Evolutionary conservation across 2,329 filamentous ascomycete genomes (phyloP).

Genomic region (Drechslerella stenobrocha): DNA sequence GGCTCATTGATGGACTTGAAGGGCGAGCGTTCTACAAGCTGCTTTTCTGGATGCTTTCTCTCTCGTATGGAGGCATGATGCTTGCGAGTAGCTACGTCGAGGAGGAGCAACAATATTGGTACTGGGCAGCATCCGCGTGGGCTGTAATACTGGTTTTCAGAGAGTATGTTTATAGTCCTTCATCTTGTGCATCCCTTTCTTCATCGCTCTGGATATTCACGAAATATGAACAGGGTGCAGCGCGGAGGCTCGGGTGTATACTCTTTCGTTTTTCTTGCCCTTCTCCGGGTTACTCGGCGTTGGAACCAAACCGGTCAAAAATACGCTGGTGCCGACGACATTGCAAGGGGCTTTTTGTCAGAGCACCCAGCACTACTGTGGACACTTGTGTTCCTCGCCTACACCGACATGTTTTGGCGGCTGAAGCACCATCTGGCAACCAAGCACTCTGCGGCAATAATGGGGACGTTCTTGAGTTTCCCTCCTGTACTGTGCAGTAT

Average conservation of each 20-base stretch:
- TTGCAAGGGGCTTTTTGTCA: conserved; percentile 72
- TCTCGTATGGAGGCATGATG: conserved; percentile 83
- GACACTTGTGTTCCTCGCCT: conserved; percentile 70
- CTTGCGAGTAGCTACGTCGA: conserved; percentile 98
- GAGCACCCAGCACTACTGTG: conserved; percentile 71
- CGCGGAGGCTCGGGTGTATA: conserved; percentile 38
- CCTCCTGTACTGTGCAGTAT: conserved; percentile 64
- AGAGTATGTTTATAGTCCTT: conserved; percentile 53
- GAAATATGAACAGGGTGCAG: conserved; percentile 50
- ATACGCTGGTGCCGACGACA: conserved; percentile 84
- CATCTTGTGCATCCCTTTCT: background rate
- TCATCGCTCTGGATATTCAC: conserved; percentile 42
- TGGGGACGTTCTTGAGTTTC: conserved; percentile 57
- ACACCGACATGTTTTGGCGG: conserved; percentile 63
- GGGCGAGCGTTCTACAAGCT: conserved; percentile 26
- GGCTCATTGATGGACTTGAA: conserved; percentile 25
- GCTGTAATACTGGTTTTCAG: conserved; percentile 62
- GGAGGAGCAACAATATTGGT: conserved; percentile 99
- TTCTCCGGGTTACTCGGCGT: conserved; percentile 69
- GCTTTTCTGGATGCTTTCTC: conserved; percentile 54
- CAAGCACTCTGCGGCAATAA: conserved; percentile 57
- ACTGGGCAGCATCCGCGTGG: conserved; percentile 80
- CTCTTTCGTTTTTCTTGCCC: conserved; percentile 61
- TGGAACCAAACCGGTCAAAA: conserved; percentile 99
- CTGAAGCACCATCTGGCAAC: conserved; percentile 58